Evolutionary conservation across 306 rosid genomes (phyloP).

Genomic region (Ormosia emarginata): DNA sequence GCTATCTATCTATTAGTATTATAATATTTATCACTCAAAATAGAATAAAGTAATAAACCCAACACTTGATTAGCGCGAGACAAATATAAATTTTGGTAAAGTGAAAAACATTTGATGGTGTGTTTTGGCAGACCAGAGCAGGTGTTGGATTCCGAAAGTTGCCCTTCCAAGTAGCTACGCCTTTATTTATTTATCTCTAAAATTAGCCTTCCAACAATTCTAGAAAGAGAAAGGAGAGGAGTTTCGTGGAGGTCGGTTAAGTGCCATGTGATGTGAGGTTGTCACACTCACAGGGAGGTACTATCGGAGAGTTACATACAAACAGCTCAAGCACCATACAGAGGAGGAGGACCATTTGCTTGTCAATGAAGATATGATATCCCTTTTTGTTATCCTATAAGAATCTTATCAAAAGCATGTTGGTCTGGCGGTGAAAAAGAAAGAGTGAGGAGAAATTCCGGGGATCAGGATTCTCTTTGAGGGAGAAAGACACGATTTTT

Average conservation of each 20-base stretch:
- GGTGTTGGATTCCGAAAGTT: slow-evolving; percentile 22
- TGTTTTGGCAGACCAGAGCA: background rate
- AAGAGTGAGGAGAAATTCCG: background rate
- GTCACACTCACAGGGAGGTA: slow-evolving; percentile 23
- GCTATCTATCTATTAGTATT: background rate
- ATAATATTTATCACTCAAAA: slow-evolving; percentile 5
- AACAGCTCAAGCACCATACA: slow-evolving; percentile 25
- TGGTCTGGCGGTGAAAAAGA: slow-evolving; percentile 11
- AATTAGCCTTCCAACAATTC: background rate
- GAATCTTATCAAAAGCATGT: slow-evolving; percentile 45
- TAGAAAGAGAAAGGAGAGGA: slow-evolving; percentile 33
- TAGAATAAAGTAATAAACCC: slow-evolving; percentile 9
- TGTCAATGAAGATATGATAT: slow-evolving; percentile 41
- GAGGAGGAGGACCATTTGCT: slow-evolving; percentile 40
- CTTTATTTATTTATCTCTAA: background rate
- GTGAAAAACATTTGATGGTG: background rate
- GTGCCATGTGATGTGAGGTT: slow-evolving; percentile 58
- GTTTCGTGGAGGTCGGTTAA: slow-evolving; percentile 34
- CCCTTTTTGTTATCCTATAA: slow-evolving; percentile 41
- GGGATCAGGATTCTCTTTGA: too few relatives aligned
- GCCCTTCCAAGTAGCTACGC: slow-evolving; percentile 1
- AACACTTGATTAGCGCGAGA: slow-evolving; percentile 16
- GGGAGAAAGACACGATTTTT: too few relatives aligned
- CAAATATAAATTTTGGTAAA: background rate
- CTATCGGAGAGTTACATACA: slow-evolving; percentile 1